Evolutionary conservation across 176 grass and related monocot species (phyloP).

Genomic region (Dendrocalamus sinicus): DNA sequence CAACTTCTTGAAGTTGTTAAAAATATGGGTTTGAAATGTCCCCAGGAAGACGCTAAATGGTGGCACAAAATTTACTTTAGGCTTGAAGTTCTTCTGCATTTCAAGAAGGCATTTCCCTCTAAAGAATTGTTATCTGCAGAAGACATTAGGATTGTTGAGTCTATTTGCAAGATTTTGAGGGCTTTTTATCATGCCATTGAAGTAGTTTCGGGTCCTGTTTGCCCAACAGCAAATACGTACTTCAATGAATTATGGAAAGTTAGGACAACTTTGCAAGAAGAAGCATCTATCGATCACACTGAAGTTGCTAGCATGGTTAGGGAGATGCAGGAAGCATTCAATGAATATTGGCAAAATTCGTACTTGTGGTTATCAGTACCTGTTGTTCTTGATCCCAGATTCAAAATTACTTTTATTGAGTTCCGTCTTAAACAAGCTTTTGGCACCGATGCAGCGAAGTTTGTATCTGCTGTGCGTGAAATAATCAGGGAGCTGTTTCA

Average conservation of each 20-base stretch:
- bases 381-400: constrained; percentile 63
- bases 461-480: constrained; percentile 42
- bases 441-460: constrained; percentile 36
- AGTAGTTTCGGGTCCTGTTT: constrained; percentile 48
- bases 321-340: constrained; percentile 51
- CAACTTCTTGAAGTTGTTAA: constrained; percentile 45
- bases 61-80: constrained; percentile 65
- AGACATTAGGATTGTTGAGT: constrained; percentile 40
- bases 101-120: constrained; percentile 48
- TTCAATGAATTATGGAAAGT: constrained; percentile 65
- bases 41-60: constrained; percentile 52
- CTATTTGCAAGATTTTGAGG: constrained; percentile 54
- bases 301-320: constrained; percentile 58
- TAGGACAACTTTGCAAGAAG: constrained; percentile 53
- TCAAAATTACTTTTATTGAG: constrained; percentile 58
- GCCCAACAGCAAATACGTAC: constrained; percentile 46
- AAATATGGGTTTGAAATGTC: constrained; percentile 52
- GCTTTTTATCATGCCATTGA: constrained; percentile 51
- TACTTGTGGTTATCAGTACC: constrained; percentile 50
- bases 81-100: constrained; percentile 48
- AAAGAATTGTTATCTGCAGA: constrained; percentile 49
- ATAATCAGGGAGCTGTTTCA: constrained; percentile 43
- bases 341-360: constrained; percentile 53
- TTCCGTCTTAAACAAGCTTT: constrained; percentile 55
- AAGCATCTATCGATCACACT: constrained; percentile 41